These are phyloP conservation scores for Primulina huaijiensis DNA, from an alignment of 257 asterid genomes.

Conservation along the genomic window DNA sequence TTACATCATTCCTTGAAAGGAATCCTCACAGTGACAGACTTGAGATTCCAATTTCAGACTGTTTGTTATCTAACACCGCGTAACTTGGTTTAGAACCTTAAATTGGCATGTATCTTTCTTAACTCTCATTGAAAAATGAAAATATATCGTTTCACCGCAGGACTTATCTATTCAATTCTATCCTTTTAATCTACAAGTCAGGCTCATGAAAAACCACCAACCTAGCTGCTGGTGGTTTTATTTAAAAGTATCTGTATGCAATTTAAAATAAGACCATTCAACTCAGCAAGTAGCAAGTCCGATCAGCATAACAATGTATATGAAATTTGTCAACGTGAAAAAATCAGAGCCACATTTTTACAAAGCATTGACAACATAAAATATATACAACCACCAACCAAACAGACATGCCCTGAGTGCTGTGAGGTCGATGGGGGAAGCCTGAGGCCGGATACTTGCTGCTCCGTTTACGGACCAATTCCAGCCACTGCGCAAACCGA, in stretches of 20 bases:
- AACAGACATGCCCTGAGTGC: conserved; percentile 56
- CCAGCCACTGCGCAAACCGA: conserved; percentile 96
- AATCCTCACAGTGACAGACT: too few species aligned
- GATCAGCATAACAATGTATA: not conserved
- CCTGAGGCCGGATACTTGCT: conserved; percentile 79
- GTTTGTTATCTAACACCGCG: too few species aligned
- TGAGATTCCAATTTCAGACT: too few species aligned
- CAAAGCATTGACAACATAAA: conserved; percentile 7
- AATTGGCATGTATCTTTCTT: too few species aligned
- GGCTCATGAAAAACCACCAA: not conserved
- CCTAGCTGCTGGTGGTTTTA: not conserved
- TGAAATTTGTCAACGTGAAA: not conserved
- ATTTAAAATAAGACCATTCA: too few species aligned
- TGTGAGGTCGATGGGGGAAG: conserved; percentile 67
- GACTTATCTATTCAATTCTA: not conserved
- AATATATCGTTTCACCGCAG: not conserved
- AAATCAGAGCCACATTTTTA: not conserved
- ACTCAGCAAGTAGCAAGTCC: not conserved
- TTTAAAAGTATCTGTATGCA: not conserved
- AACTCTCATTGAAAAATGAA: too few species aligned
- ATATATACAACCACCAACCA: conserved; percentile 42
- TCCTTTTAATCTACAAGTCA: not conserved
- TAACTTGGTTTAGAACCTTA: too few species aligned
- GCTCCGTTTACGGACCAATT: conserved; percentile 91
- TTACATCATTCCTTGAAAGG: too few species aligned